Conservation (phyloP, 164 flowering plant genomes). For the Aristolochia fimbriata region DNA sequence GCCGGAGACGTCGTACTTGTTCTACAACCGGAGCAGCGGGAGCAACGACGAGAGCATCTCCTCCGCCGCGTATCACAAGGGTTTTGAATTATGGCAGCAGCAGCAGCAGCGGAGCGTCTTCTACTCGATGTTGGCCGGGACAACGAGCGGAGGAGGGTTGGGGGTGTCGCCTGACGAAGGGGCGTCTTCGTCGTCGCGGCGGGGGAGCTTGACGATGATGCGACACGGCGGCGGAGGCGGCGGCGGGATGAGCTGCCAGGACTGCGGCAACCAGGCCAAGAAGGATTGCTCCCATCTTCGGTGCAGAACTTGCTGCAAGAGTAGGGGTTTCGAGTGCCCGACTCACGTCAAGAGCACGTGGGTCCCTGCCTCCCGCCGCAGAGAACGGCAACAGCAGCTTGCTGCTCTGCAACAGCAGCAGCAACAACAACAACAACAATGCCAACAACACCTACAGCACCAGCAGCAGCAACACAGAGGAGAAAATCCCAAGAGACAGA, state of each 20-base stretch:
- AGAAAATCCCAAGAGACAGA: slow-evolving; percentile 35
- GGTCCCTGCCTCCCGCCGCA: slow-evolving; percentile 73
- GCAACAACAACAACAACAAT: too few species aligned
- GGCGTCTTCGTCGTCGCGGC: slow-evolving; percentile 10
- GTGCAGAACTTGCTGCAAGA: slow-evolving; percentile 80
- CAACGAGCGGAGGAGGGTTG: slow-evolving; percentile 7
- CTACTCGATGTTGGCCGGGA: slow-evolving; percentile 10
- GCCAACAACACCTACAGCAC: too few species aligned
- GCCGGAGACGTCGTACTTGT: slow-evolving; percentile 20
- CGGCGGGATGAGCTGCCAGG: slow-evolving; percentile 48
- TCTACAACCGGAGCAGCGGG: slow-evolving; percentile 16
- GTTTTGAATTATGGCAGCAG: slow-evolving; percentile 51
- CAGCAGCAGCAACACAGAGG: neutral
- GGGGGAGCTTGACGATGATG: slow-evolving; percentile 25
- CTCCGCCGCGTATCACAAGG: slow-evolving; percentile 18
- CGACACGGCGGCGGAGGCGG: slow-evolving; percentile 14
- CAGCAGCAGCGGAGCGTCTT: slow-evolving; percentile 12
- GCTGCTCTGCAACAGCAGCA: neutral
- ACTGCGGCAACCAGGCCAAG: slow-evolving; percentile 87
- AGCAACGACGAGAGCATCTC: slow-evolving; percentile 30
- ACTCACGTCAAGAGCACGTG: slow-evolving; percentile 85
- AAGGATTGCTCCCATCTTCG: slow-evolving; percentile 67
- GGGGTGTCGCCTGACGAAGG: slow-evolving; percentile 15
- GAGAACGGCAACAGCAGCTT: slow-evolving; percentile 61
- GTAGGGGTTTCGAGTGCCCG: slow-evolving; percentile 61